Conservation (phyloP, 257 asterid species). For the Petunia secreta region DNA sequence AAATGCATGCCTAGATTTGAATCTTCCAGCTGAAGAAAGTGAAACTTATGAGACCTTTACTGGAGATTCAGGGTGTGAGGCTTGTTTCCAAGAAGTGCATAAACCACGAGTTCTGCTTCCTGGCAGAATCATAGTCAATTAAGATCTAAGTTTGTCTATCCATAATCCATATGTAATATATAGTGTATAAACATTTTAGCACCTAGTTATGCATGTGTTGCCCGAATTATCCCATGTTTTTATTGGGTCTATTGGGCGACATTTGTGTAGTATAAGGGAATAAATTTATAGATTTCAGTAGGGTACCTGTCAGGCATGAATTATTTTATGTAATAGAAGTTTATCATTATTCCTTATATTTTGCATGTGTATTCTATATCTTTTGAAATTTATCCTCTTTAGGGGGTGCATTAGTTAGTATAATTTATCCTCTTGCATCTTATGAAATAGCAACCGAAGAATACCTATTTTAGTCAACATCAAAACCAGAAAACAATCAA, state of each 20-base stretch:
- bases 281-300: constrained; percentile 1
- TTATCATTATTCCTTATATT: background rate
- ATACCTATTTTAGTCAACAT: too few relatives aligned
- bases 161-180: constrained; percentile 10
- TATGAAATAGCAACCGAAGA: too few relatives aligned
- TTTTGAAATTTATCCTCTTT: too few relatives aligned
- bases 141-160: constrained; percentile 33
- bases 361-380: background rate
- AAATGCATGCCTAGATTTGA: constrained; percentile 57
- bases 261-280: constrained; percentile 1
- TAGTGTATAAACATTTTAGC: constrained; percentile 26
- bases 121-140: constrained; percentile 48
- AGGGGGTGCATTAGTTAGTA: too few relatives aligned
- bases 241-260: constrained; percentile 1
- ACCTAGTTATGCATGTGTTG: constrained; percentile 21
- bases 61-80: constrained; percentile 41
- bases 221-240: constrained; percentile 22
- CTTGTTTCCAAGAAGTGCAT: constrained; percentile 28
- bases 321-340: background rate
- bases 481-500: too few relatives aligned
- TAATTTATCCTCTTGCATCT: too few relatives aligned
- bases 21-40: constrained; percentile 65
- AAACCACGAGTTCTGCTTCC: constrained; percentile 57
- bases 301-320: background rate
- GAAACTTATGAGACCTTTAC: constrained; percentile 37